These are phyloP conservation scores for Hypericum androsaemum DNA, from an alignment of 345 rosid species.

Conservation along the genomic window DNA sequence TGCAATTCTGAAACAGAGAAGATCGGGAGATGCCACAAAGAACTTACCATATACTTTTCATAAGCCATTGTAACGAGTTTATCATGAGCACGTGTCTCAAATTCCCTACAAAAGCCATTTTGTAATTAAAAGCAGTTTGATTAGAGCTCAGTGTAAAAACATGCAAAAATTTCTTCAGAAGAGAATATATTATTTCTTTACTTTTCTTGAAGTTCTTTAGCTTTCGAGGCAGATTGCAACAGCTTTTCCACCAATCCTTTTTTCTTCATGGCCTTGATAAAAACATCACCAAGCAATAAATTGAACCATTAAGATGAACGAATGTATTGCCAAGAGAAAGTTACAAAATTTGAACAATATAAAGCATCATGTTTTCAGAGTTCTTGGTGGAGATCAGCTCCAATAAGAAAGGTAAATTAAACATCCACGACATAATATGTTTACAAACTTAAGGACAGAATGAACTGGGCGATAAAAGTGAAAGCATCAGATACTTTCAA, in stretches of 20 bases:
- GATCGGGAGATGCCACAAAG: neutral
- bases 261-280: conserved; percentile 58
- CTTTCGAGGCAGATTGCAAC: conserved; percentile 49
- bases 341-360: neutral
- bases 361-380: too few species aligned
- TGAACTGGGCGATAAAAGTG: too few species aligned
- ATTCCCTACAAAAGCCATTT: conserved; percentile 42
- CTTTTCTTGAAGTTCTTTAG: conserved; percentile 66
- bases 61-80: conserved; percentile 74
- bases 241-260: conserved; percentile 49
- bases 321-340: neutral
- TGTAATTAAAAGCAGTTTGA: conserved; percentile 10
- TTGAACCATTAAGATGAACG: conserved; percentile 3
- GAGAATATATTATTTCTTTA: conserved; percentile 24
- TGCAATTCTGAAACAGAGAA: neutral
- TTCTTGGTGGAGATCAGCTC: too few species aligned
- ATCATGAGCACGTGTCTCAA: conserved; percentile 57
- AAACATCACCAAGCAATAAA: conserved; percentile 10
- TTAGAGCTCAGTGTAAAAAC: conserved; percentile 6
- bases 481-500: too few species aligned
- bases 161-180: conserved; percentile 9
- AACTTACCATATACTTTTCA: conserved; percentile 70
- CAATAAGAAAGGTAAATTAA: too few species aligned
- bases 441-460: too few species aligned
- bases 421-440: too few species aligned